phyloP scores from a whole-genome alignment of 768 basidiomycete species.

The Gyrodon lividus region DNA sequence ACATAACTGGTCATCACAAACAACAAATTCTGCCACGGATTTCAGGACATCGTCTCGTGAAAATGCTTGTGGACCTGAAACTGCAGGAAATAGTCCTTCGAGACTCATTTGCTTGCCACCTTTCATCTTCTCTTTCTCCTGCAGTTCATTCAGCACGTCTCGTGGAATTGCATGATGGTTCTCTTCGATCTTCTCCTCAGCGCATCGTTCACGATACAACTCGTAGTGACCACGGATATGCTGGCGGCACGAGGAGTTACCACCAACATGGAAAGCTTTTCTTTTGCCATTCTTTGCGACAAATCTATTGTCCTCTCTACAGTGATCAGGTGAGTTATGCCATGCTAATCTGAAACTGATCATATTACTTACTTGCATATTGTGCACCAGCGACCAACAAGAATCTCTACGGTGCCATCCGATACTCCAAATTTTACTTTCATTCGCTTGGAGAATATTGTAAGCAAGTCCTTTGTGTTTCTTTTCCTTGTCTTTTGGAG shows the following conservation, averaged over 20 bases:
- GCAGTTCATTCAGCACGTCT: background rate
- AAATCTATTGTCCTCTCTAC: background rate
- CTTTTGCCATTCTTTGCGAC: background rate
- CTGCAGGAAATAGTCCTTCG: background rate
- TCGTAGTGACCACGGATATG: slow-evolving; percentile 1
- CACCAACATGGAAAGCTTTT: background rate
- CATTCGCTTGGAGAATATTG: background rate
- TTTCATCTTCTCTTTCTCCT: background rate
- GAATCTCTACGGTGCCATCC: too few relatives aligned
- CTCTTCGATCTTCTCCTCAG: background rate
- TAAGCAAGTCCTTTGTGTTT: too few relatives aligned
- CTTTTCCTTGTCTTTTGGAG: too few relatives aligned
- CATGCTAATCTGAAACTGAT: too few relatives aligned
- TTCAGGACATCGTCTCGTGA: background rate
- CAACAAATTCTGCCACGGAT: background rate
- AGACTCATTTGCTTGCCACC: background rate
- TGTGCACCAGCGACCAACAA: too few relatives aligned
- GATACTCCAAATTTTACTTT: too few relatives aligned
- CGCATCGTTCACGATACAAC: background rate
- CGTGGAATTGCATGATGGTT: background rate
- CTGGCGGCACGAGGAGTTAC: background rate
- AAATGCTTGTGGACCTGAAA: background rate
- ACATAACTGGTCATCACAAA: background rate
- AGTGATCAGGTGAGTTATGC: too few relatives aligned
- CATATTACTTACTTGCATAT: too few relatives aligned